Evolutionary conservation across 352 stramenopile species (phyloP).

Genomic region (Phytophthora multivora): DNA sequence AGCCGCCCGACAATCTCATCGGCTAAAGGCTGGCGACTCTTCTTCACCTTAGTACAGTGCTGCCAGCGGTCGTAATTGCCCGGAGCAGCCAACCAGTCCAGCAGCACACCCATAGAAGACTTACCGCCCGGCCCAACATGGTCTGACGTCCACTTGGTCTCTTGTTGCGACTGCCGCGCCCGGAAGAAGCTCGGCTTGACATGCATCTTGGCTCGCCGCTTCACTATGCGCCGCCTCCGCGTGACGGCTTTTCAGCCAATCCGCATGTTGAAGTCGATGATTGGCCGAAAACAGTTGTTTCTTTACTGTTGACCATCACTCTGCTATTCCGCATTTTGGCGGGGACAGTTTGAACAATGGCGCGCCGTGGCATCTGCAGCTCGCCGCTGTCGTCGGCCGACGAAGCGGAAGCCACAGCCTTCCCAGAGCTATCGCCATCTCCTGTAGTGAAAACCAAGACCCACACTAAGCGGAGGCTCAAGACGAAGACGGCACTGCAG

Average conservation of each 20-base stretch:
- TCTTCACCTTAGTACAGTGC: slow-evolving; percentile 6
- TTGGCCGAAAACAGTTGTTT: slow-evolving; percentile 23
- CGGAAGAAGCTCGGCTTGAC: slow-evolving; percentile 38
- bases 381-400: slow-evolving; percentile 59
- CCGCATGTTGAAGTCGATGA: slow-evolving; percentile 23
- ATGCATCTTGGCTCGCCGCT: slow-evolving; percentile 23
- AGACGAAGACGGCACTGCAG: slow-evolving; percentile 1
- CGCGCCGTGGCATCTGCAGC: slow-evolving; percentile 41
- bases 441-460: slow-evolving; percentile 11
- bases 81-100: slow-evolving; percentile 44
- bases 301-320: slow-evolving; percentile 17
- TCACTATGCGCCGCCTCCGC: slow-evolving; percentile 1
- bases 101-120: slow-evolving; percentile 55
- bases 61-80: slow-evolving; percentile 56
- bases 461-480: slow-evolving; percentile 18
- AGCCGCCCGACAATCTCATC: slow-evolving; percentile 38
- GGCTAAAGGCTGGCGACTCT: slow-evolving; percentile 11
- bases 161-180: slow-evolving; percentile 17
- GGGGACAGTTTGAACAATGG: slow-evolving; percentile 28
- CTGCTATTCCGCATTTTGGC: slow-evolving; percentile 2
- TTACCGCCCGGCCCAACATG: slow-evolving; percentile 31
- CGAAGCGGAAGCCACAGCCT: slow-evolving; percentile 28
- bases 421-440: slow-evolving; percentile 20
- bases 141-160: slow-evolving; percentile 35
- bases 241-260: slow-evolving; percentile 17